Conservation (phyloP, 805 yeast genomes). For the Lipomyces spencermartinsiae region DNA sequence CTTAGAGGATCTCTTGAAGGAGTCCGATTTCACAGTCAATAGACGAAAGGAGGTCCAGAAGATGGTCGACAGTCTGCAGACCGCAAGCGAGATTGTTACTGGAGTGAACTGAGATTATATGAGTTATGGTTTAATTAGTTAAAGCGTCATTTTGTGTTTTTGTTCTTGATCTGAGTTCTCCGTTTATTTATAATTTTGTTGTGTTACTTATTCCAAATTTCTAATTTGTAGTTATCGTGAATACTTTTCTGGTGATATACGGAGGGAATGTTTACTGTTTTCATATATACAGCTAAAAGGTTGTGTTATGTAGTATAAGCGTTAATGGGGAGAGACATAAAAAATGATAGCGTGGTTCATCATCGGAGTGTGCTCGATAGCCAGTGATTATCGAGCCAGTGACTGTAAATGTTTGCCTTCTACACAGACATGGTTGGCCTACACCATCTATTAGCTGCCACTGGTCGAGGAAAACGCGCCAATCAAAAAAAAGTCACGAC, state of each 20-base stretch:
- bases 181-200: constrained; percentile 1
- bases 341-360: too few species aligned
- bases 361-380: too few species aligned
- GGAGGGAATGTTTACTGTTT: constrained; percentile 1
- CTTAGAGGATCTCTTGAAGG: constrained; percentile 79
- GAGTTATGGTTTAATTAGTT: background rate
- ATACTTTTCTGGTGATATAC: background rate
- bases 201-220: background rate
- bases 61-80: constrained; percentile 90
- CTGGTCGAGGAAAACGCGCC: too few species aligned
- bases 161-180: background rate
- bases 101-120: constrained; percentile 33
- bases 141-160: background rate
- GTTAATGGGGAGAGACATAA: background rate
- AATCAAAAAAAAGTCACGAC: too few species aligned
- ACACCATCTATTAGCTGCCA: too few species aligned
- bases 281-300: constrained; percentile 1
- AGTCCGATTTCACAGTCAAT: constrained; percentile 89
- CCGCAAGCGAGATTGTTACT: constrained; percentile 89
- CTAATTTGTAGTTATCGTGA: constrained; percentile 1
- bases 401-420: too few species aligned
- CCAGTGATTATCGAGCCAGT: background rate
- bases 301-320: background rate
- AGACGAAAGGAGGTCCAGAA: constrained; percentile 92
- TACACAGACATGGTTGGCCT: too few species aligned